phyloP scores from a whole-genome alignment of 164 flowering plant genomes.

The Akebia trifoliata region DNA sequence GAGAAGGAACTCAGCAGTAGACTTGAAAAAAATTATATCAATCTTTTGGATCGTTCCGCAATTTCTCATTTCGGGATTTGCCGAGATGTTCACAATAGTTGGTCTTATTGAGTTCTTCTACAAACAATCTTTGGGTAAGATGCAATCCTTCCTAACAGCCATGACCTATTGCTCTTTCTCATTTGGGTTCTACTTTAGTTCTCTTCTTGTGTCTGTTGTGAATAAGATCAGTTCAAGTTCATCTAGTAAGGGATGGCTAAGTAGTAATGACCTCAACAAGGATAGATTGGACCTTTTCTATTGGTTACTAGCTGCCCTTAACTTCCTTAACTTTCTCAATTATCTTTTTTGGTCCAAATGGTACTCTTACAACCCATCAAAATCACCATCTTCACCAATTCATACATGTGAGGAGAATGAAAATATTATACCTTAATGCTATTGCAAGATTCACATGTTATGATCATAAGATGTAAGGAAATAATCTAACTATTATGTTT shows the following conservation, averaged over 20 bases:
- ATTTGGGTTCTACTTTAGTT: conserved; percentile 67
- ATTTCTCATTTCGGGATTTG: conserved; percentile 54
- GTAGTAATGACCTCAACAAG: conserved; percentile 54
- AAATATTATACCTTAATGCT: too few relatives aligned
- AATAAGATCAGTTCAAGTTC: conserved; percentile 40
- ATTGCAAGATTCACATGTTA: too few relatives aligned
- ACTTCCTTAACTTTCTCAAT: conserved; percentile 50
- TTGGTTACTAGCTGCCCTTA: conserved; percentile 56
- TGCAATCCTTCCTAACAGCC: conserved; percentile 69
- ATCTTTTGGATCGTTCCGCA: conserved; percentile 68
- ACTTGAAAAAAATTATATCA: conserved; percentile 24
- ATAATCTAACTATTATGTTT: too few relatives aligned
- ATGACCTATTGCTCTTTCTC: conserved; percentile 68
- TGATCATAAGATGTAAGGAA: too few relatives aligned
- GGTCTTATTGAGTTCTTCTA: conserved; percentile 75
- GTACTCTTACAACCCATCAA: conserved; percentile 38
- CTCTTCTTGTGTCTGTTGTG: conserved; percentile 50
- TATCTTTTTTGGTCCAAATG: conserved; percentile 65
- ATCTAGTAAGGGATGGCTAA: conserved; percentile 43
- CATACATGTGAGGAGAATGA: too few relatives aligned
- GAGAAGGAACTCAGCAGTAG: conserved; percentile 32
- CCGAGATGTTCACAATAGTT: conserved; percentile 76
- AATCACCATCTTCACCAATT: conserved; percentile 20
- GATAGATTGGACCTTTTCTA: conserved; percentile 64
- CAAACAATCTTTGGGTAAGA: conserved; percentile 49